Base-by-base conservation (phyloP, 345 rosid genomes). In the Pistacia vera region DNA sequence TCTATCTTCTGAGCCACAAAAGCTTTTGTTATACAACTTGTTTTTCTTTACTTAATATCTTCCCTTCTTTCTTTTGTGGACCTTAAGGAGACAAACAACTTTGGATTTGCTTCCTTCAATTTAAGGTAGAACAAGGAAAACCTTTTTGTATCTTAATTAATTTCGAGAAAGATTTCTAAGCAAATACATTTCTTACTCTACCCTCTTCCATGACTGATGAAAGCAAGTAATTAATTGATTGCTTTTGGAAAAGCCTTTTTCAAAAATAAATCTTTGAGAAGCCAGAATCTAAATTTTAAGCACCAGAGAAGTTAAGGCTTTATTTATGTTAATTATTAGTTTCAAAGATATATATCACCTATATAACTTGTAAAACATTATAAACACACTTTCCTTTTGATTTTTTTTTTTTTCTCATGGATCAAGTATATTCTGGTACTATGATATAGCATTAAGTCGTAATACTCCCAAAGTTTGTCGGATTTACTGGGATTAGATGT, bases 401-500 rank as follows among this genome's bases (percentile, higher is more conserved):
- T 71, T 9, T 11, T 71, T 36, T n/a, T 70, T 20, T 28, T 22
- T 59, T 5, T 17, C 2, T 70, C 49, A 41, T 5, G 38, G 63
- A 71, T 41, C 35, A 51, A 68, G 18, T 51, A 30, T 8, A 69
- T 36, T 41, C n/a, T 67, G 5, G 8, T 22, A 35, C 46, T 69
- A 6, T 38, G 28, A 38, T 64, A 4, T 38, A 49, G 38, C 11
- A 8, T 55, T 55, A 70, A 56, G 62, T 17, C 2, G 17, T 54
- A 35, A 35, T 35, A 62, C 17, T 18, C 35, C 49, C 48, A 55
- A 11, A 33, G 17, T 28, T 12, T 44, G 7, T 63, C 62, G 48
- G 28, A 41, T 51, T 55, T 68, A 25, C 55, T 74, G 74, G 63
- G 79, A 66, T 72, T 76, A 57, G 69, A 72, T 80, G 61, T 28